phyloP scores from a whole-genome alignment of 257 asterid genomes.

The Scutellaria barbata region DNA sequence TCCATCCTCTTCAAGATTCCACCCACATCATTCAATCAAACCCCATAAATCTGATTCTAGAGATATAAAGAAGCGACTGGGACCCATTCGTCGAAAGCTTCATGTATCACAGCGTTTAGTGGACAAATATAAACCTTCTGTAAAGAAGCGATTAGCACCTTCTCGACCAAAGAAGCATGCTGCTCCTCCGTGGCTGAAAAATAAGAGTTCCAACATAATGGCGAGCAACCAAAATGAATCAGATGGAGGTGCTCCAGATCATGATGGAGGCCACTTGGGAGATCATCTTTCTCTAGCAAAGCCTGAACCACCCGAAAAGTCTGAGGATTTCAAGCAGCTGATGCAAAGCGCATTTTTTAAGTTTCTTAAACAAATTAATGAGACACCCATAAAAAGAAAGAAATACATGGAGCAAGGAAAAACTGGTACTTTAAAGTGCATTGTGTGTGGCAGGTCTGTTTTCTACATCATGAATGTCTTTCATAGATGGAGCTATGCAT shows the following conservation, averaged over 20 bases:
- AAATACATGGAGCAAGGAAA: slow-evolving; percentile 54
- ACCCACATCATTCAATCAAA: slow-evolving; percentile 35
- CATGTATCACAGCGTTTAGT: slow-evolving; percentile 56
- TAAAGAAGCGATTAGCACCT: slow-evolving; percentile 63
- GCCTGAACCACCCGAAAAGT: slow-evolving; percentile 66
- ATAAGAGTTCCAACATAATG: slow-evolving; percentile 30
- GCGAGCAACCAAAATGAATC: slow-evolving; percentile 40
- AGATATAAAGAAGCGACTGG: slow-evolving; percentile 68
- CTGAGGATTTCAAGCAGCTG: slow-evolving; percentile 73
- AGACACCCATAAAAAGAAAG: slow-evolving; percentile 56
- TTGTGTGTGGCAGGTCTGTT: slow-evolving; percentile 79
- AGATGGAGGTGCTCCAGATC: slow-evolving; percentile 40
- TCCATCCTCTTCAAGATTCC: slow-evolving; percentile 40
- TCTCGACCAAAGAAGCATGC: slow-evolving; percentile 43
- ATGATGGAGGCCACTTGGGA: slow-evolving; percentile 42
- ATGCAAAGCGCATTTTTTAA: slow-evolving; percentile 63
- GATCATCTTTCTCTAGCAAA: slow-evolving; percentile 43
- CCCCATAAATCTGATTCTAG: slow-evolving; percentile 42
- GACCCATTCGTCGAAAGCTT: slow-evolving; percentile 52
- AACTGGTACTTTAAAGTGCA: slow-evolving; percentile 69
- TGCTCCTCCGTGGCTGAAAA: slow-evolving; percentile 60
- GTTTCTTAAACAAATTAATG: slow-evolving; percentile 64
- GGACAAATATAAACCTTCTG: slow-evolving; percentile 47
- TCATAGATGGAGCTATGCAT: slow-evolving; percentile 44
- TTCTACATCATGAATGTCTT: slow-evolving; percentile 47